Evolutionary conservation across 2,329 filamentous ascomycete genomes (phyloP).

Genomic region (Phaeosphaeriaceae sp.): DNA sequence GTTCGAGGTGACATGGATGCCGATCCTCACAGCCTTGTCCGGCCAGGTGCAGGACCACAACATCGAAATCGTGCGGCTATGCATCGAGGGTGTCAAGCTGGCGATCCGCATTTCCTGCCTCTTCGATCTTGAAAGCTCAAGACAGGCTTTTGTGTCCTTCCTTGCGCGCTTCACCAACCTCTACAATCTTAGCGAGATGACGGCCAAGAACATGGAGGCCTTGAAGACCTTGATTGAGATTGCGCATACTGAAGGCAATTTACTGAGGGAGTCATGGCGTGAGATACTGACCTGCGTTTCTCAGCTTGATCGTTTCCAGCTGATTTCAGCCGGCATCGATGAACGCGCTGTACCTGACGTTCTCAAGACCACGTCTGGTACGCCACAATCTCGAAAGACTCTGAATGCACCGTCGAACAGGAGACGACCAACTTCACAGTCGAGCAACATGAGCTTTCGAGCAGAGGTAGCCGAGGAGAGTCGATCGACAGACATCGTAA

Average conservation of each 20-base stretch:
- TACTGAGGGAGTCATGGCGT: constrained; percentile 89
- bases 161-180: constrained; percentile 94
- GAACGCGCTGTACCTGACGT: constrained; percentile 93
- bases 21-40: constrained; percentile 92
- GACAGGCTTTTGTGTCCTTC: constrained; percentile 93
- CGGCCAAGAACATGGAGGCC: constrained; percentile 94
- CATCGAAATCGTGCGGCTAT: constrained; percentile 87
- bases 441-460: constrained; percentile 60
- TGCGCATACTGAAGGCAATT: constrained; percentile 89
- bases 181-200: constrained; percentile 94
- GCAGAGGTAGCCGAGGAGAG: constrained; percentile 90
- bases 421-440: constrained; percentile 55
- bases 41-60: constrained; percentile 95
- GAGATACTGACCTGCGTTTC: constrained; percentile 95
- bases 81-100: constrained; percentile 93
- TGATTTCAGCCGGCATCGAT: constrained; percentile 93
- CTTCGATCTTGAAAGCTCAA: constrained; percentile 90
- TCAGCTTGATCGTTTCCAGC: constrained; percentile 91
- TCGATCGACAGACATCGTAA: constrained; percentile 89
- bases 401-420: constrained; percentile 66
- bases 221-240: constrained; percentile 90
- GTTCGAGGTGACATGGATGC: constrained; percentile 99
- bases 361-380: constrained; percentile 72
- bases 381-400: constrained; percentile 68
- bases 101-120: constrained; percentile 92